Conservation (phyloP, 306 rosid genomes). For the Rosa persica region DNA sequence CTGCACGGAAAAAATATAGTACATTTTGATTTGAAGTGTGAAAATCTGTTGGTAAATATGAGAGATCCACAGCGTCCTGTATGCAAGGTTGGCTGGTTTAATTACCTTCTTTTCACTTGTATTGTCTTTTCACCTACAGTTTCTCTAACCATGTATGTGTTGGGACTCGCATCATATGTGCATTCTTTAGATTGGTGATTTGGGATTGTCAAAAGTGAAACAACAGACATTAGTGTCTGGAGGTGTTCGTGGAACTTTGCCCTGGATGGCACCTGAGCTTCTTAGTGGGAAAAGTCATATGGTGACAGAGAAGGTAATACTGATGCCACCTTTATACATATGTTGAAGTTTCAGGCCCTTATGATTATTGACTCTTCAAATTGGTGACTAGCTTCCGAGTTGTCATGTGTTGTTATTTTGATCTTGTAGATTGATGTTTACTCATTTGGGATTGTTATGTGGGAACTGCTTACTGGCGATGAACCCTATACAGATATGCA, state of each 20-base stretch:
- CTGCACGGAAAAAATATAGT: conserved; percentile 93
- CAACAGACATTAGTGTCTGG: conserved; percentile 97
- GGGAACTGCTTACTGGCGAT: conserved; percentile 96
- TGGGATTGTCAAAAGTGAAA: conserved; percentile 96
- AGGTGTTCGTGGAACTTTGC: conserved; percentile 98
- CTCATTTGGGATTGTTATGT: conserved; percentile 97
- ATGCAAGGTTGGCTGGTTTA: conserved; percentile 69
- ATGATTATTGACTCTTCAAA: not conserved
- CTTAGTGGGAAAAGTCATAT: conserved; percentile 95
- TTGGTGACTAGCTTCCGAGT: conserved; percentile 13
- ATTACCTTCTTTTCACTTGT: not conserved
- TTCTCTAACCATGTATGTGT: conserved; percentile 1
- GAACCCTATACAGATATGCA: conserved; percentile 98
- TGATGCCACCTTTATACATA: not conserved
- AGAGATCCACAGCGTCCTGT: conserved; percentile 98
- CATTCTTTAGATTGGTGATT: conserved; percentile 83
- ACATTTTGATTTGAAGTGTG: conserved; percentile 98
- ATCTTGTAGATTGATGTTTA: conserved; percentile 89
- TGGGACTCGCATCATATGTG: conserved; percentile 27
- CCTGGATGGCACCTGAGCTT: conserved; percentile 99
- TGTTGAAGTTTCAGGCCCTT: conserved; percentile 3
- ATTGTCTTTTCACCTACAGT: not conserved
- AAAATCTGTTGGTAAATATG: conserved; percentile 94
- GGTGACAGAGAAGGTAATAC: conserved; percentile 93
- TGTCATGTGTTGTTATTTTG: conserved; percentile 25